These are phyloP conservation scores for Yamadazyma triangularis DNA, from an alignment of 1,139 yeast genomes.

Conservation along the genomic window DNA sequence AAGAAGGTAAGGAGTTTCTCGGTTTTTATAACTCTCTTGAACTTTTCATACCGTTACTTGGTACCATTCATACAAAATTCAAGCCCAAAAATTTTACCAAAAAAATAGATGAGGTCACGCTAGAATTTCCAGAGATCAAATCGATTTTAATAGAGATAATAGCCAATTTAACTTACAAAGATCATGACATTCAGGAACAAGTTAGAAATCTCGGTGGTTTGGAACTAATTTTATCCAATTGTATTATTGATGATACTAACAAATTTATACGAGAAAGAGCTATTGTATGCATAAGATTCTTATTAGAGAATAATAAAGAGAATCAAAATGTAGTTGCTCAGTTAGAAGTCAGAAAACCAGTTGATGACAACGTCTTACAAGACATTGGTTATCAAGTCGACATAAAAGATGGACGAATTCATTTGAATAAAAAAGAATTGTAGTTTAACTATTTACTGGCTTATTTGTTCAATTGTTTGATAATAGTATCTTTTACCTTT, in stretches of 20 bases:
- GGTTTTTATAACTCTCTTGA: conserved; percentile 47
- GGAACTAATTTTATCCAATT: conserved; percentile 68
- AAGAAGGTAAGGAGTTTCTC: conserved; percentile 49
- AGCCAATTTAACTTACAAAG: conserved; percentile 49
- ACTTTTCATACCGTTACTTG: conserved; percentile 39
- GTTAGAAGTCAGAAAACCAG: conserved; percentile 33
- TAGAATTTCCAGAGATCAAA: conserved; percentile 58
- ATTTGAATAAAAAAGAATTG: conserved; percentile 13
- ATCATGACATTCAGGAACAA: conserved; percentile 58
- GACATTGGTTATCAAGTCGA: conserved; percentile 40
- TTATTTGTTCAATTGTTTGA: conserved; percentile 60
- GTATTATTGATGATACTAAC: conserved; percentile 81
- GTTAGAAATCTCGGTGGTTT: conserved; percentile 66
- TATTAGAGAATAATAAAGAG: conserved; percentile 55
- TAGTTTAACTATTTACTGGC: conserved; percentile 1
- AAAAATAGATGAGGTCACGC: conserved; percentile 25
- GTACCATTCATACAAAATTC: conserved; percentile 46
- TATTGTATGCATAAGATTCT: conserved; percentile 67
- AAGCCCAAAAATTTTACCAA: conserved; percentile 27
- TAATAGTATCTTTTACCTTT: conserved; percentile 68
- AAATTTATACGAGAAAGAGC: conserved; percentile 87
- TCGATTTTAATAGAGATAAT: conserved; percentile 58
- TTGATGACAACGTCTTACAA: conserved; percentile 29
- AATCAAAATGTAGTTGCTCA: conserved; percentile 74
- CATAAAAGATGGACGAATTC: conserved; percentile 33